Evolutionary conservation across 139 green algal genomes (phyloP).

Genomic region (Chlorella sp.): DNA sequence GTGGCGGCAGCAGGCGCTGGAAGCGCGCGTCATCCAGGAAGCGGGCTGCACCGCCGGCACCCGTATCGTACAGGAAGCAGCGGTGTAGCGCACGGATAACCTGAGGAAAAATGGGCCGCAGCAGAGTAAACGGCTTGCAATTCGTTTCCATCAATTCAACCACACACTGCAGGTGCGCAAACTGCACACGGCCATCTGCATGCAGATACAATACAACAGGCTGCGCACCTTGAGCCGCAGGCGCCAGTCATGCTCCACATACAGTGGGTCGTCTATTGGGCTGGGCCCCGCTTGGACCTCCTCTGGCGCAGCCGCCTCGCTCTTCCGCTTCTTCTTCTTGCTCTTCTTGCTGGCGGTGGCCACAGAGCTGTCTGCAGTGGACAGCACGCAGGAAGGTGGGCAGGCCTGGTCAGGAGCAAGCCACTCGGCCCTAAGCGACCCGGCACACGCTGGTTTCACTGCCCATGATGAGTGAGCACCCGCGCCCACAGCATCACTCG

Average conservation of each 20-base stretch:
- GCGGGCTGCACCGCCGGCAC: constrained; percentile 31
- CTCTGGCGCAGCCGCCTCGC: neutral
- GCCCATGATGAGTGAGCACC: too few relatives aligned
- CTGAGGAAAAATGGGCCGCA: too few relatives aligned
- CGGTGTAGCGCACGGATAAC: constrained; percentile 84
- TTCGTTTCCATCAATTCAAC: too few relatives aligned
- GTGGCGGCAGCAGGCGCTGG: constrained; percentile 65
- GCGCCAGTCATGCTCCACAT: constrained; percentile 38
- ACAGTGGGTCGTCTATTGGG: neutral
- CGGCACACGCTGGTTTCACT: neutral
- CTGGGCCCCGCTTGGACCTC: neutral
- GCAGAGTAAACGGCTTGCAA: too few relatives aligned
- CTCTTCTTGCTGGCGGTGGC: constrained; percentile 59
- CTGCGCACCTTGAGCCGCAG: constrained; percentile 45
- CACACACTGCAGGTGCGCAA: too few relatives aligned
- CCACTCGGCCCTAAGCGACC: too few relatives aligned
- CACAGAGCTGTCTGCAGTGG: constrained; percentile 10
- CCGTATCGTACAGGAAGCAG: constrained; percentile 84
- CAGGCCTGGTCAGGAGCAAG: too few relatives aligned
- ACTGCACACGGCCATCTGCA: too few relatives aligned
- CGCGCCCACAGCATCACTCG: neutral
- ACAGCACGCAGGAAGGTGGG: neutral
- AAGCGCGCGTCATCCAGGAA: constrained; percentile 78
- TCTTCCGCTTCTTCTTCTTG: constrained; percentile 44
- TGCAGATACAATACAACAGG: too few relatives aligned